Evolutionary conservation across 2,329 filamentous ascomycete genomes (phyloP), one percentile per base, ranked within the genome.

Genomic region (Myriosclerotinia duriaeana): DNA sequence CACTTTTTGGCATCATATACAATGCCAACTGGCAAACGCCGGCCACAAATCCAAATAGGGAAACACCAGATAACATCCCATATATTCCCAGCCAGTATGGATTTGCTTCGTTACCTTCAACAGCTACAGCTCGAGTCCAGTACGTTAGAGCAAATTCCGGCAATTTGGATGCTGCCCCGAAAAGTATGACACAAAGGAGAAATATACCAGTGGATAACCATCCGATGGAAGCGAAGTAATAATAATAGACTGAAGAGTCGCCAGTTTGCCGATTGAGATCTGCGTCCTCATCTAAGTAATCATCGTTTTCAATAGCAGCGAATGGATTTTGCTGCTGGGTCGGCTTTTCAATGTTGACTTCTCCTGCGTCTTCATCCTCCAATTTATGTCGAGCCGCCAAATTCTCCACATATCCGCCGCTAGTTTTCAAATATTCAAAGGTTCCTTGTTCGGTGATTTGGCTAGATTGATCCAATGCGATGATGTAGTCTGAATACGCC

Each of bases 1-100:
- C 82, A 36, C 82, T 83, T 40, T 78, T 79, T 3, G 82, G 82
- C 4, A 85, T 80, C 80, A 85, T 83, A 2, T 77, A 80, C 42
- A 85, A 80, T 53, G 84, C 79, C 69, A 84, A 79, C 76, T 77
- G 52, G 5, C 11, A 52, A 66, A 42, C 14, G 9, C 46, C 9
- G 9, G 26, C 36, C 17, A 61, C 26, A 17, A 66, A 66, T 44
- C 64, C 55, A 46, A 66, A 20, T 15, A 66, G 12, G 34, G 44
- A 22, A 53, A 66, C 30, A n/a, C 34, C 55, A 34, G 64, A 50
- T 8, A 66, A 38, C 44, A 66, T 53, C 8, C 64, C 64, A 26
- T 53, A 61, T 22, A 61, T 66, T 17, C 36, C 64, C 17, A 66
- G 22, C 54, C 48, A 65, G 20, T 42, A 61, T 26, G 55, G 55